Percentiles rank a stretch among this genome's conserved stretches.
phyloP scores from a whole-genome alignment of 2,329 filamentous ascomycete genomes.

The Colletotrichum cuscutae region DNA sequence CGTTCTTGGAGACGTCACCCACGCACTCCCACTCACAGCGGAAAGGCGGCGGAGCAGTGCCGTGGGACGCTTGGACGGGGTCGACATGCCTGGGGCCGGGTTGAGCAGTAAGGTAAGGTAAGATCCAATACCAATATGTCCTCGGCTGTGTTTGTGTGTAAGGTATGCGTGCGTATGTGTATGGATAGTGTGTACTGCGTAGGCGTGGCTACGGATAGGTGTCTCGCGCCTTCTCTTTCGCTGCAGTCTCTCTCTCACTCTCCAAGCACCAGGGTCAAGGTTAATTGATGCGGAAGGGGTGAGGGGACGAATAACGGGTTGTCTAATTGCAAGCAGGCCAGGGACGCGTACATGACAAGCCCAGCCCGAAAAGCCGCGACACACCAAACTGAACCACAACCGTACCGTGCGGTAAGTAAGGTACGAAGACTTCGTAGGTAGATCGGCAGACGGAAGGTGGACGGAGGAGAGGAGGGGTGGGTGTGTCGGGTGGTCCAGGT shows the following conservation, averaged over 20 bases:
- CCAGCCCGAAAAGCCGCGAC: not conserved
- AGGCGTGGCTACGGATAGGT: not conserved
- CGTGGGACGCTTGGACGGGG: conserved; percentile 45
- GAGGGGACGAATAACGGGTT: conserved; percentile 27
- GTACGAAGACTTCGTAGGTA: not conserved
- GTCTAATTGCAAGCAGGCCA: conserved; percentile 31
- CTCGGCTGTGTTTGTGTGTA: not conserved
- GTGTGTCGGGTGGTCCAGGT: conserved; percentile 4
- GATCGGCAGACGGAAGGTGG: not conserved
- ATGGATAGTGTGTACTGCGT: too few relatives aligned
- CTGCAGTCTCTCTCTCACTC: not conserved
- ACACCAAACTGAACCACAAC: not conserved
- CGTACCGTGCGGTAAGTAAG: not conserved
- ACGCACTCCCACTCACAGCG: conserved; percentile 20
- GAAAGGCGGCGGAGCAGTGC: conserved; percentile 38
- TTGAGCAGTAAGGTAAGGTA: not conserved
- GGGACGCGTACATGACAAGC: conserved; percentile 32
- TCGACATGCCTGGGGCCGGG: conserved; percentile 38
- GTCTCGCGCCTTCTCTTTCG: not conserved
- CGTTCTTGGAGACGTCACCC: conserved; percentile 35
- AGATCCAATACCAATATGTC: not conserved
- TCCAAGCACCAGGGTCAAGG: not conserved
- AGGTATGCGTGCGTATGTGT: too few relatives aligned
- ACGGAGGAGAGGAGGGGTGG: conserved; percentile 2
- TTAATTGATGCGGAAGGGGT: not conserved